Evolutionary conservation across 164 flowering plant species (phyloP).

Genomic region (Stephania cephalantha): DNA sequence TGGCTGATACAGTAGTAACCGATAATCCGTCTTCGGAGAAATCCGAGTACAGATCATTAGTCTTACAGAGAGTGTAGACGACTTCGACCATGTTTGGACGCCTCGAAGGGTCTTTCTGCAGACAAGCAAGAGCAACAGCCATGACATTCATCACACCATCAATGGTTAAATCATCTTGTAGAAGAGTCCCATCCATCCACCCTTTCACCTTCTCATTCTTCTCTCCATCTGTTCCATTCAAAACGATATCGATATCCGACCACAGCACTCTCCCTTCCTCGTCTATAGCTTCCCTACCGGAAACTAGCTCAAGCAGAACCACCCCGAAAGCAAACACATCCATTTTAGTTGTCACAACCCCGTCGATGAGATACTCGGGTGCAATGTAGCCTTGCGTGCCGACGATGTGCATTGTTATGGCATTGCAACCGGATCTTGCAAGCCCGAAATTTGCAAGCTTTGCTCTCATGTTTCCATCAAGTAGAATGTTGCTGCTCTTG

Average conservation of each 20-base stretch:
- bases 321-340: constrained; percentile 92
- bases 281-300: constrained; percentile 60
- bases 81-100: constrained; percentile 80
- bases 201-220: constrained; percentile 34
- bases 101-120: constrained; percentile 51
- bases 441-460: constrained; percentile 90
- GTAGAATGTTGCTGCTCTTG: constrained; percentile 80
- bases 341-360: constrained; percentile 72
- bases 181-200: constrained; percentile 54
- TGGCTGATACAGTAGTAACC: constrained; percentile 18
- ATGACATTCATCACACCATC: constrained; percentile 57
- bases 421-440: constrained; percentile 86
- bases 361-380: constrained; percentile 76
- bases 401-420: constrained; percentile 80
- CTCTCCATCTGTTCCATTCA: constrained; percentile 41
- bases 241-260: constrained; percentile 29
- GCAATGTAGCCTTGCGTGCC: constrained; percentile 98
- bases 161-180: constrained; percentile 36
- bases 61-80: constrained; percentile 70
- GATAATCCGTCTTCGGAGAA: constrained; percentile 51
- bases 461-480: constrained; percentile 74
- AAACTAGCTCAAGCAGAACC: constrained; percentile 74
- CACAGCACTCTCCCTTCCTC: constrained; percentile 55
- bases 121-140: constrained; percentile 55
- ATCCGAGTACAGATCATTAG: constrained; percentile 52